phyloP scores from a whole-genome alignment of 2,329 filamentous ascomycete species.

The Pyricularia grisea region DNA sequence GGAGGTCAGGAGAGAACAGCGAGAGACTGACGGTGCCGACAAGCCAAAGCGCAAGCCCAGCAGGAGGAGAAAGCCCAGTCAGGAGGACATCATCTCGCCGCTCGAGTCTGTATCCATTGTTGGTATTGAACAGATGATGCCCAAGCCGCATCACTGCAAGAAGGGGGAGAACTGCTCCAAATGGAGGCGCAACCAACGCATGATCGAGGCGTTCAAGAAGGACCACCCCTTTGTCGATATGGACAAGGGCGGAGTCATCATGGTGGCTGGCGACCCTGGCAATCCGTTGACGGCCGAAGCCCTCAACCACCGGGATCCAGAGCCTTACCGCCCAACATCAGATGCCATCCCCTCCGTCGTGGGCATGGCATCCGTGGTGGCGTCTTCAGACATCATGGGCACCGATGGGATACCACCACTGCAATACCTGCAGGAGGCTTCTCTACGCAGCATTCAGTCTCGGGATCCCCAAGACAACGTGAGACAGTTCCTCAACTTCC shows the following conservation, averaged over 20 bases:
- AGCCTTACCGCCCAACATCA: constrained; percentile 56
- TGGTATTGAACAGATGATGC: constrained; percentile 80
- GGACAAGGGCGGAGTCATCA: constrained; percentile 55
- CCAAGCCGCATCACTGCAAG: constrained; percentile 73
- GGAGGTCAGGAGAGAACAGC: constrained; percentile 35
- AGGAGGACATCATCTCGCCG: constrained; percentile 63
- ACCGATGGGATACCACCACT: constrained; percentile 54
- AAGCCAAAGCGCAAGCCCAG: constrained; percentile 30
- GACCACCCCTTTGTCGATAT: constrained; percentile 62
- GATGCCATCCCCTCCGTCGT: constrained; percentile 59
- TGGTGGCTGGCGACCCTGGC: constrained; percentile 70
- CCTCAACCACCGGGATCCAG: constrained; percentile 31
- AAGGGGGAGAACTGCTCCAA: constrained; percentile 83
- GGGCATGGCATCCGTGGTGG: constrained; percentile 45
- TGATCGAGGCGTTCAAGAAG: constrained; percentile 64
- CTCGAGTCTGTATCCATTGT: constrained; percentile 84
- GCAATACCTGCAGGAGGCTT: constrained; percentile 63
- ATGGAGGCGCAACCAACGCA: constrained; percentile 69
- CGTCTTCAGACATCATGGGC: constrained; percentile 84
- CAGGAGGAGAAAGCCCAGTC: constrained; percentile 27
- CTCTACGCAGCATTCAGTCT: constrained; percentile 57
- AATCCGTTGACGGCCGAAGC: constrained; percentile 59
- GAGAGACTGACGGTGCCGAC: constrained; percentile 10
- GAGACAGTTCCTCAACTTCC: constrained; percentile 81
- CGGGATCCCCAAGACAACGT: constrained; percentile 89